Evolutionary conservation across 2,329 filamentous ascomycete genomes (phyloP).

Genomic region (Kalaharituber pfeilii): DNA sequence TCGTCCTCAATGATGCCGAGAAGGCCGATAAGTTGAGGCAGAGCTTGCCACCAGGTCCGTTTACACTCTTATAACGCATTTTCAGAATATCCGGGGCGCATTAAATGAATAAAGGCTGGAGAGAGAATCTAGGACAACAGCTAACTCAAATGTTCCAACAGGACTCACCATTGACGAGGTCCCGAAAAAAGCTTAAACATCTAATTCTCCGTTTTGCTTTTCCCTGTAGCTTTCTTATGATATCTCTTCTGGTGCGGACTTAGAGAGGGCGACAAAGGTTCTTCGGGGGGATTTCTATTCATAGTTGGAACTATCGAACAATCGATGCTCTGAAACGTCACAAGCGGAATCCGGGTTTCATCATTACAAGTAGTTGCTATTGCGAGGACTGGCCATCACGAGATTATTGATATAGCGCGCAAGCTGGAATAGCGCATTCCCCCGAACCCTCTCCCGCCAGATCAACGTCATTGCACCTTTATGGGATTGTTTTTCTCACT

Average conservation of each 20-base stretch:
- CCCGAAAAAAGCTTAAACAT: conserved; percentile 23
- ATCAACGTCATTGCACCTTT: too few relatives aligned
- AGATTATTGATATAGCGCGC: too few relatives aligned
- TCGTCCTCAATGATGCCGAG: conserved; percentile 94
- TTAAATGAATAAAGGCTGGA: conserved; percentile 23
- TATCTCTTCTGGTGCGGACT: background rate
- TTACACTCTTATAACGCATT: background rate
- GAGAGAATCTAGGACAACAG: background rate
- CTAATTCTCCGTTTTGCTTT: background rate
- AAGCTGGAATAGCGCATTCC: too few relatives aligned
- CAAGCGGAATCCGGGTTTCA: too few relatives aligned
- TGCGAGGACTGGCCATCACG: too few relatives aligned
- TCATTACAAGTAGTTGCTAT: too few relatives aligned
- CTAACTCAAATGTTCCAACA: conserved; percentile 22
- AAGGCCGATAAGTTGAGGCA: conserved; percentile 99
- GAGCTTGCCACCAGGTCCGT: conserved; percentile 88
- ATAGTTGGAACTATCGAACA: too few relatives aligned
- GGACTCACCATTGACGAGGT: conserved; percentile 43
- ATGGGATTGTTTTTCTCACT: too few relatives aligned
- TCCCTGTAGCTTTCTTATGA: background rate
- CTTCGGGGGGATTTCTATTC: background rate
- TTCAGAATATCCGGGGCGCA: conserved; percentile 34
- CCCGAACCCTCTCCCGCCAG: too few relatives aligned
- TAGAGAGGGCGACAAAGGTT: background rate
- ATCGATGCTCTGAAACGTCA: too few relatives aligned